Evolutionary conservation across 768 basidiomycete species (phyloP).

Genomic region (Suillus variegatus): DNA sequence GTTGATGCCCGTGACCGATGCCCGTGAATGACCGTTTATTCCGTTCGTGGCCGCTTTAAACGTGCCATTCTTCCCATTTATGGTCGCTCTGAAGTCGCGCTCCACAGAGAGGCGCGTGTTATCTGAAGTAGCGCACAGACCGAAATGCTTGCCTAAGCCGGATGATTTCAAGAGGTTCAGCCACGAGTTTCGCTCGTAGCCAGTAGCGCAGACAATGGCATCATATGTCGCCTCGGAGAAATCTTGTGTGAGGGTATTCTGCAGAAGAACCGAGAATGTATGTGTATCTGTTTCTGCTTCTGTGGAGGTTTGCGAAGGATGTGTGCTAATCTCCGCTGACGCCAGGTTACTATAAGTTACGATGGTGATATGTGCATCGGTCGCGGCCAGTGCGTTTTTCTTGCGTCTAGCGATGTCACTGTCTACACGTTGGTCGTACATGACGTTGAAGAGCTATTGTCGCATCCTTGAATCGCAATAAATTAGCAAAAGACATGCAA

Average conservation of each 20-base stretch:
- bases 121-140: constrained; percentile 23
- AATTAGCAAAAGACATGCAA: constrained; percentile 1
- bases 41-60: neutral
- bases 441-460: constrained; percentile 46
- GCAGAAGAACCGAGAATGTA: constrained; percentile 30
- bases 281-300: constrained; percentile 1
- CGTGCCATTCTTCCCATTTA: neutral
- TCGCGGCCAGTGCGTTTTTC: constrained; percentile 10
- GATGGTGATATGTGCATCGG: constrained; percentile 36
- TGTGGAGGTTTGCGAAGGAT: constrained; percentile 5
- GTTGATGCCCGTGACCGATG: neutral
- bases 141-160: constrained; percentile 38
- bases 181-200: constrained; percentile 54
- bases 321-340: constrained; percentile 28
- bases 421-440: constrained; percentile 53
- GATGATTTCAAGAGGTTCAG: constrained; percentile 42
- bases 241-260: constrained; percentile 38
- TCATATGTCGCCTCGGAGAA: constrained; percentile 41
- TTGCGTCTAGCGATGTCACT: constrained; percentile 41
- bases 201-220: constrained; percentile 52
- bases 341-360: constrained; percentile 38
- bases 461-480: constrained; percentile 4
- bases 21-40: neutral
- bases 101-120: constrained; percentile 15
- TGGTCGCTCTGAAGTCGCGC: neutral